These are phyloP conservation scores for Circinella minor DNA, from an alignment of 371 early-diverging fungal species.

Conservation along the genomic window DNA sequence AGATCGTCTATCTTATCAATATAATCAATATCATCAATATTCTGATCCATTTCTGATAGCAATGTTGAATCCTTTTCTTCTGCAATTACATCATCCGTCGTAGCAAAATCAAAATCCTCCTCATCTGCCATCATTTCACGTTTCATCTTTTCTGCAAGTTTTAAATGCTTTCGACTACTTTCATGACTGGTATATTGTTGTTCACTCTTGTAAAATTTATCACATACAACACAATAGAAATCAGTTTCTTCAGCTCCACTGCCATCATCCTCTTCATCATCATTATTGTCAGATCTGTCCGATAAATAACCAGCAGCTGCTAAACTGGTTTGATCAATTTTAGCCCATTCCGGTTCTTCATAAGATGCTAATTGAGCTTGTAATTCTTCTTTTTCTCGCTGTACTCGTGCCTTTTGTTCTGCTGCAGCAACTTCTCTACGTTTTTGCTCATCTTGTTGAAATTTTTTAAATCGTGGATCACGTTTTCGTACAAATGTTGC, in stretches of 20 bases:
- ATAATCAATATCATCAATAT: constrained; percentile 37
- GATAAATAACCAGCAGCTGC: constrained; percentile 15
- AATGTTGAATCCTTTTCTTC: constrained; percentile 5
- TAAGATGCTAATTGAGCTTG: constrained; percentile 56
- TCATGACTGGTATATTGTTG: constrained; percentile 81
- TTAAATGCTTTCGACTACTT: constrained; percentile 75
- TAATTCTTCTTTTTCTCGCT: constrained; percentile 57
- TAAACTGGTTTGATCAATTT: constrained; percentile 35
- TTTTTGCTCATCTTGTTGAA: constrained; percentile 54
- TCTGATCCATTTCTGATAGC: constrained; percentile 25
- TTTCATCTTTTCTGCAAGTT: constrained; percentile 66
- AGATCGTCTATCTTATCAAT: constrained; percentile 23
- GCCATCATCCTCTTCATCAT: constrained; percentile 43
- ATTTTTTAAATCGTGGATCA: constrained; percentile 77
- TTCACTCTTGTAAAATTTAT: constrained; percentile 77
- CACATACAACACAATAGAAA: constrained; percentile 83
- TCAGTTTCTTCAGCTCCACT: constrained; percentile 44
- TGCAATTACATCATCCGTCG: constrained; percentile 22
- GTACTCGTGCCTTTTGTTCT: constrained; percentile 57
- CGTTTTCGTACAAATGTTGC: constrained; percentile 70
- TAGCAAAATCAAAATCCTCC: constrained; percentile 37
- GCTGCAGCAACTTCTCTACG: constrained; percentile 55
- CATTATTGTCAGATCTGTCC: constrained; percentile 27
- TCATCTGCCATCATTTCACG: constrained; percentile 72
- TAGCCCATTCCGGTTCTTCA: constrained; percentile 70